Base-by-base conservation (phyloP, 805 yeast species). In the Yarrowia alimentaria region DNA sequence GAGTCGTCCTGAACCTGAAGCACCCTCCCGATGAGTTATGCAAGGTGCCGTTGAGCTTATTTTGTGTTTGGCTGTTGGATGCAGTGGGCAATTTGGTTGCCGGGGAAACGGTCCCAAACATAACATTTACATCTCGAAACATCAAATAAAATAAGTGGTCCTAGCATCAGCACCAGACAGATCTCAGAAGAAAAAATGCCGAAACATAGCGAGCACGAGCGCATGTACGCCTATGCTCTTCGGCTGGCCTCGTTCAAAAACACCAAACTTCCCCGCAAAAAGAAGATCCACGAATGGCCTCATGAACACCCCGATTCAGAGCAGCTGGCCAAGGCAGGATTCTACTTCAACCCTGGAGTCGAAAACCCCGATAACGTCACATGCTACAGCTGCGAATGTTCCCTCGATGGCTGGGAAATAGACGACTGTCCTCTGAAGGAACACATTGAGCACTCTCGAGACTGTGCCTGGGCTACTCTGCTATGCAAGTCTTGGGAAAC, bases 331-430 rank as follows among this genome's bases (percentile, higher is more conserved):
- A 68, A 68, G 42, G 72, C 77, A 14, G 90, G 91, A 0, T 78
- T 83, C 67, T 78, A 68, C 64, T 83, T 68, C 62, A 72, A 74
- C 40, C 89, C 80, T 24, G 67, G 70, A 10, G 67, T 71, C 48
- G 64, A 67, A 24, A 65, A 70, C 35, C 64, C 60, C 3, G 81
- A 78, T 58, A 72, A 78, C 48, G 77, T 77, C 8, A 71, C 79
- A 12, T 84, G 91, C 63, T 74, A 73, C 50, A 68, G 71, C 58
- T 84, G 91, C 64, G 67, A 72, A 20, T 68, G 68, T 52, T 73
- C 81, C 1, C 68, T 75, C 48, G 75, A 74, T n/a, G 78, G 78
- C 13, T 84, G 91, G 90, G 74, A 68, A 25, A 55, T 59, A 3
- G 67, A 65, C 1, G 79, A 76, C 57, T 74, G 74, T 54, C 83